phyloP scores from a whole-genome alignment of 139 green algal species.

The Coccomyxa sp. region DNA sequence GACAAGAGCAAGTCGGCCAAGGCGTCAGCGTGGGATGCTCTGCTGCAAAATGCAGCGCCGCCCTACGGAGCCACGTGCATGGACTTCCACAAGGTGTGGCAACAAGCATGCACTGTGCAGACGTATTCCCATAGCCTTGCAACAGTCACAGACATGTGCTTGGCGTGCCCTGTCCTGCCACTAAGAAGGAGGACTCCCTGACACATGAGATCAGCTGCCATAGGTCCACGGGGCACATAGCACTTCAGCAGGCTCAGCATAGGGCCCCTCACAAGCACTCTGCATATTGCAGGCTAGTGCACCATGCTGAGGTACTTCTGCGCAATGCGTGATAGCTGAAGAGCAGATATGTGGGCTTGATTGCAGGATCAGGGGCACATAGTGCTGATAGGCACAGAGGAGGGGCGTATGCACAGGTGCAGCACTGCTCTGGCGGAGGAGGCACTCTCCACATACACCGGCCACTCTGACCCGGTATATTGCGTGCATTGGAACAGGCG shows the following conservation, averaged over 20 bases:
- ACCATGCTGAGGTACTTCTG: not conserved
- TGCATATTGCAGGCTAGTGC: not conserved
- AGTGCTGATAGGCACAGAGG: slow-evolving; percentile 87
- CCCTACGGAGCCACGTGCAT: slow-evolving; percentile 72
- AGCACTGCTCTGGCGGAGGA: slow-evolving; percentile 78
- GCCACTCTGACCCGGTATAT: slow-evolving; percentile 78
- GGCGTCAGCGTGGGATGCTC: slow-evolving; percentile 9
- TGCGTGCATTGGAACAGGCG: slow-evolving; percentile 79
- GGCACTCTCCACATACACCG: slow-evolving; percentile 76
- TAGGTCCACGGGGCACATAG: too few relatives aligned
- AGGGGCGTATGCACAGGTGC: slow-evolving; percentile 86
- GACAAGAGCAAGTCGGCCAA: not conserved
- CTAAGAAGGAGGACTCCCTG: not conserved
- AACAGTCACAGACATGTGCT: not conserved
- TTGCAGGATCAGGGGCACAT: slow-evolving; percentile 48
- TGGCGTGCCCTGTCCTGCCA: not conserved
- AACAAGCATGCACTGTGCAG: not conserved
- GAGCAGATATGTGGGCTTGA: not conserved
- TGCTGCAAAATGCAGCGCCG: too few relatives aligned
- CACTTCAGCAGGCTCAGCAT: not conserved
- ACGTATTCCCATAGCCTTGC: not conserved
- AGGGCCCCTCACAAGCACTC: not conserved
- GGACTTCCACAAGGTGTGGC: slow-evolving; percentile 81
- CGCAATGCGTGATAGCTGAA: not conserved
- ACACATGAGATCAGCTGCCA: too few relatives aligned